Percentiles rank a stretch among this genome's conserved stretches.
Conservation (phyloP, 2,329 filamentous ascomycete genomes). For the Sporothrix phasma region DNA sequence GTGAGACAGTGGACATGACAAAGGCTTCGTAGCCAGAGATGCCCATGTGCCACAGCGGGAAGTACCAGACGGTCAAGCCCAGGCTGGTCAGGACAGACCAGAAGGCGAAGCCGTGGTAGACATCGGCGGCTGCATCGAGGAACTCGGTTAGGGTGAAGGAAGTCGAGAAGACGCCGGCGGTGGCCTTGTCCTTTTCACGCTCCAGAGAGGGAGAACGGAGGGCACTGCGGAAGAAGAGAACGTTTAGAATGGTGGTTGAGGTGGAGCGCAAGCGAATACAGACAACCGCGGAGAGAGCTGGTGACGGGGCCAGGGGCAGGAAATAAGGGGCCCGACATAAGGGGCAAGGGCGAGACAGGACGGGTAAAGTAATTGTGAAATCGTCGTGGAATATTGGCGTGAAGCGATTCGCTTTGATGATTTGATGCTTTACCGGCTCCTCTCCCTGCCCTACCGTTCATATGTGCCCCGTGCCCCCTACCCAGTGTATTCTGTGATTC, state of each 20-base stretch:
- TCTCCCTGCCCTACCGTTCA: not conserved
- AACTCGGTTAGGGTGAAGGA: constrained; percentile 64
- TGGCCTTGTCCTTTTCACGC: constrained; percentile 68
- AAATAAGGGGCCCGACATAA: too few relatives aligned
- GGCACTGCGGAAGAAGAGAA: constrained; percentile 31
- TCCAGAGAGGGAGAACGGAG: constrained; percentile 38
- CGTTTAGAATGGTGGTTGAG: constrained; percentile 30
- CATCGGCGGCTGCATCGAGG: constrained; percentile 73
- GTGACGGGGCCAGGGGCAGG: not conserved
- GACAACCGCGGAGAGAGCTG: not conserved
- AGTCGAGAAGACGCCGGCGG: constrained; percentile 56
- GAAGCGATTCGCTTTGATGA: too few relatives aligned
- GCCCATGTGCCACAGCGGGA: constrained; percentile 98
- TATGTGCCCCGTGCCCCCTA: not conserved
- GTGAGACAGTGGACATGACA: constrained; percentile 75
- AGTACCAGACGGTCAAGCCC: constrained; percentile 89
- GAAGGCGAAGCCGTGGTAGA: constrained; percentile 92
- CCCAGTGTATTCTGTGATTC: too few relatives aligned
- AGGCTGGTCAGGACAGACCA: constrained; percentile 91
- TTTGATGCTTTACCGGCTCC: too few relatives aligned
- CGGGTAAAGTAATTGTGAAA: too few relatives aligned
- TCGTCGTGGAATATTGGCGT: too few relatives aligned
- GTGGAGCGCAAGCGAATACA: not conserved
- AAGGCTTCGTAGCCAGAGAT: constrained; percentile 92
- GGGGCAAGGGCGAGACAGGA: too few relatives aligned